These are phyloP conservation scores for Mucor indicus DNA, from an alignment of 371 early-diverging fungal genomes.

Conservation along the genomic window DNA sequence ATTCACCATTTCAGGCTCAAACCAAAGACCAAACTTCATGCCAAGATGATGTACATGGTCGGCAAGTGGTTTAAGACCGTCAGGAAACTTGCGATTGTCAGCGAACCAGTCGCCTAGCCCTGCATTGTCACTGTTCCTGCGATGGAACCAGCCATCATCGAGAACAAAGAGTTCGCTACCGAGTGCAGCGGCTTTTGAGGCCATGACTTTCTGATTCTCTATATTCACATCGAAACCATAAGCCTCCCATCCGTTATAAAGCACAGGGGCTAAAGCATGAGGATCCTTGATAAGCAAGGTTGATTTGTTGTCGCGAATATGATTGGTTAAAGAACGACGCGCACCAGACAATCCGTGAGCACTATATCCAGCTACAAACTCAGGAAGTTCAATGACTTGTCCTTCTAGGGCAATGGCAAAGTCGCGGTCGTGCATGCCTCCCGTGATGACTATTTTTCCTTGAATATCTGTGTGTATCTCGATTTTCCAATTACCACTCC, in stretches of 20 bases:
- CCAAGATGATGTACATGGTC: slow-evolving; percentile 40
- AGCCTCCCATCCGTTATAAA: slow-evolving; percentile 50
- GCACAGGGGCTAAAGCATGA: slow-evolving; percentile 15
- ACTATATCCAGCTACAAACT: slow-evolving; percentile 32
- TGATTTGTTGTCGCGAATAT: slow-evolving; percentile 7
- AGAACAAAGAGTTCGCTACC: slow-evolving; percentile 47
- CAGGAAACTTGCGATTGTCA: slow-evolving; percentile 44
- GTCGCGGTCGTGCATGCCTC: slow-evolving; percentile 36
- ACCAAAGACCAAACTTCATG: slow-evolving; percentile 56
- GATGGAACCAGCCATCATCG: slow-evolving; percentile 58
- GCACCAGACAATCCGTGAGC: slow-evolving; percentile 33
- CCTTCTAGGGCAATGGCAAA: slow-evolving; percentile 20
- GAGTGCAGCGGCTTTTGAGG: slow-evolving; percentile 25
- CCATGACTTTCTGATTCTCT: slow-evolving; percentile 25
- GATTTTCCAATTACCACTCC: slow-evolving; percentile 44
- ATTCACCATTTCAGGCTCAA: slow-evolving; percentile 52
- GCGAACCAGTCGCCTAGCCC: slow-evolving; percentile 57
- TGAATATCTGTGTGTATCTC: slow-evolving; percentile 19
- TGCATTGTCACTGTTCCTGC: slow-evolving; percentile 32
- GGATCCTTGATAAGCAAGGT: not conserved
- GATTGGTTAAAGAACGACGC: slow-evolving; percentile 23
- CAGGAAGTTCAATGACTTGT: slow-evolving; percentile 5
- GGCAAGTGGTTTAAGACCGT: slow-evolving; percentile 44
- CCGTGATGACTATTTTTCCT: slow-evolving; percentile 22
- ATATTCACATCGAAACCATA: slow-evolving; percentile 27